Conservation (phyloP, 345 rosid species). For the Lenwebbia sp. region DNA sequence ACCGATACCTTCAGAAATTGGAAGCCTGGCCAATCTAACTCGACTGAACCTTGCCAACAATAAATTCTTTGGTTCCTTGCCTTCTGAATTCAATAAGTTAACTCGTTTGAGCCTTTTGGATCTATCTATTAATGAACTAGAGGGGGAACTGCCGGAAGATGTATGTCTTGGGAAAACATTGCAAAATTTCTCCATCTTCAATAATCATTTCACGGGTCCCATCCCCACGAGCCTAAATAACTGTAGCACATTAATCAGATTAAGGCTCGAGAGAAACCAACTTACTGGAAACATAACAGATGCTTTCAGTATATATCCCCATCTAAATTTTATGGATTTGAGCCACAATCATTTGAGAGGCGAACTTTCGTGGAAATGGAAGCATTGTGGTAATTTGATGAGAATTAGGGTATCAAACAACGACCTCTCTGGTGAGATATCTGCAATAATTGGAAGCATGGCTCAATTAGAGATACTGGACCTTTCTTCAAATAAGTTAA, state of each 20-base stretch:
- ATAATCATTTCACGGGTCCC: no score
- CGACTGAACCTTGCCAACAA: neutral
- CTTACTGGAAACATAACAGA: no score
- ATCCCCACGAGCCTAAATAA: no score
- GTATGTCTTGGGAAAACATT: no score
- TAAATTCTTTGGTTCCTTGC: neutral
- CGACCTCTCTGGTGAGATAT: neutral
- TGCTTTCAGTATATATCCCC: neutral
- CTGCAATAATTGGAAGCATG: neutral
- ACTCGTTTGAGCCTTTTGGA: no score
- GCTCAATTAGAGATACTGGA: neutral
- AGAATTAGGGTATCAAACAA: neutral
- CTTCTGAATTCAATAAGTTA: neutral
- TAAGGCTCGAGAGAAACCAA: no score
- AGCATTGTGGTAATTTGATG: neutral
- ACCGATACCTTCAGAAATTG: neutral
- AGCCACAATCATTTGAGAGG: neutral
- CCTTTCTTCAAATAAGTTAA: neutral
- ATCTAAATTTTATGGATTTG: neutral
- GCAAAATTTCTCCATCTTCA: no score
- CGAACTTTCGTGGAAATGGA: neutral
- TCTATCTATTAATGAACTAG: no score
- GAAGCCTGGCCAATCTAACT: neutral
- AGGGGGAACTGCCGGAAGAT: no score
- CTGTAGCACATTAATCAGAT: no score